These are phyloP conservation scores for Dendrothele bispora DNA, from an alignment of 768 basidiomycete genomes.

Conservation along the genomic window DNA sequence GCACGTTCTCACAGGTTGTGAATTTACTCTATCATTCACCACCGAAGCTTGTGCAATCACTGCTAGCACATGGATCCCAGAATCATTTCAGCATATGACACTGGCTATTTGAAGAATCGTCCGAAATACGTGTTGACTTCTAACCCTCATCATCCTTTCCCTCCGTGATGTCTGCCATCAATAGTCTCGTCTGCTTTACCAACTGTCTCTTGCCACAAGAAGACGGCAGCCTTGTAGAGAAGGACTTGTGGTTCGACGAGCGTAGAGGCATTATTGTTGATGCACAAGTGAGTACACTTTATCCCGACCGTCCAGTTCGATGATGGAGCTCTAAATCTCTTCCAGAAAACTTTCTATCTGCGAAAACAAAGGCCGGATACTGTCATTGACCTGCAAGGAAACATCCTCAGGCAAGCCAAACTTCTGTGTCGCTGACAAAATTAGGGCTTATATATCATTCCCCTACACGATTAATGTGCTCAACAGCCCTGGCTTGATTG, in stretches of 20 bases:
- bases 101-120: no score
- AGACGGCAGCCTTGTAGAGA: constrained; percentile 71
- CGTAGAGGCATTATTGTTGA: constrained; percentile 71
- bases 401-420: constrained; percentile 72
- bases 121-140: no score
- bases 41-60: no score
- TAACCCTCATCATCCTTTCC: no score
- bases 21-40: no score
- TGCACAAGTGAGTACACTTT: constrained; percentile 52
- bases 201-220: constrained; percentile 81
- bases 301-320: background rate
- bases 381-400: constrained; percentile 70
- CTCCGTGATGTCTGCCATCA: constrained; percentile 52
- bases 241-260: constrained; percentile 84
- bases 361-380: constrained; percentile 59
- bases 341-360: constrained; percentile 66
- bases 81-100: no score
- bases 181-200: constrained; percentile 82
- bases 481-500: constrained; percentile 78
- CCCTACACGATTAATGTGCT: constrained; percentile 7
- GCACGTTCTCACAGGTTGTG: no score
- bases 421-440: no score
- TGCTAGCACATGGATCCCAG: no score
- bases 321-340: constrained; percentile 7
- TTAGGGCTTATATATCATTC: background rate